Conservation (phyloP, 2,329 filamentous ascomycete genomes). For the Aureobasidium sp. region DNA sequence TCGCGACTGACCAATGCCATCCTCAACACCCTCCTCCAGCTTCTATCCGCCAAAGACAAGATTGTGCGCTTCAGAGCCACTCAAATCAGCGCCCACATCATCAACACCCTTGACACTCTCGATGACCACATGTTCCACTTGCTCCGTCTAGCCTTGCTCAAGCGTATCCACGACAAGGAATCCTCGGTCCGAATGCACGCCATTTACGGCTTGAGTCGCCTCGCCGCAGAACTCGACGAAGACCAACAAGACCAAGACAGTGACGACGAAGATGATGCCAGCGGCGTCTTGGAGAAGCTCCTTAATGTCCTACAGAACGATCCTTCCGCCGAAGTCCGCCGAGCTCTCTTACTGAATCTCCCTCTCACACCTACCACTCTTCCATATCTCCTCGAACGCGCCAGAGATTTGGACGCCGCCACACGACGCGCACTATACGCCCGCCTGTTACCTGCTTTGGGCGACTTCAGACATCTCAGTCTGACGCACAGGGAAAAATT, state of each 20-base stretch:
- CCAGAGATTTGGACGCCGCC: constrained; percentile 76
- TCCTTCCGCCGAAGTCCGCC: constrained; percentile 84
- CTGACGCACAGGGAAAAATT: constrained; percentile 93
- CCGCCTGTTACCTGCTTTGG: constrained; percentile 75
- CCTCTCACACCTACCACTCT: constrained; percentile 76
- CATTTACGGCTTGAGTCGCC: constrained; percentile 76
- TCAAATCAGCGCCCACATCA: constrained; percentile 81
- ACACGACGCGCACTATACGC: constrained; percentile 84
- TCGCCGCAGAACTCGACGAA: constrained; percentile 65
- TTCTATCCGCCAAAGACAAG: constrained; percentile 87
- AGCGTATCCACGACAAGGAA: constrained; percentile 88
- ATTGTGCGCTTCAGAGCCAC: constrained; percentile 83
- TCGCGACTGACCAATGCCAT: constrained; percentile 70
- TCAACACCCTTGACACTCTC: constrained; percentile 86
- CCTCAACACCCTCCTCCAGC: constrained; percentile 63
- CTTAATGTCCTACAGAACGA: constrained; percentile 89
- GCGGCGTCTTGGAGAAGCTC: constrained; percentile 72
- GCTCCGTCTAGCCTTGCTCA: constrained; percentile 70
- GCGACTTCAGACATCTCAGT: constrained; percentile 89
- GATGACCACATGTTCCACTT: constrained; percentile 87
- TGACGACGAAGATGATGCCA: constrained; percentile 55
- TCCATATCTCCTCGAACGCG: constrained; percentile 81
- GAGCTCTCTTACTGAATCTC: constrained; percentile 83
- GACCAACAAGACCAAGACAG: constrained; percentile 58
- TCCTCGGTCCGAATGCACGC: constrained; percentile 87